Base-by-base conservation (phyloP, 2,329 filamentous ascomycete genomes). In the Fusarium anthophilum region DNA sequence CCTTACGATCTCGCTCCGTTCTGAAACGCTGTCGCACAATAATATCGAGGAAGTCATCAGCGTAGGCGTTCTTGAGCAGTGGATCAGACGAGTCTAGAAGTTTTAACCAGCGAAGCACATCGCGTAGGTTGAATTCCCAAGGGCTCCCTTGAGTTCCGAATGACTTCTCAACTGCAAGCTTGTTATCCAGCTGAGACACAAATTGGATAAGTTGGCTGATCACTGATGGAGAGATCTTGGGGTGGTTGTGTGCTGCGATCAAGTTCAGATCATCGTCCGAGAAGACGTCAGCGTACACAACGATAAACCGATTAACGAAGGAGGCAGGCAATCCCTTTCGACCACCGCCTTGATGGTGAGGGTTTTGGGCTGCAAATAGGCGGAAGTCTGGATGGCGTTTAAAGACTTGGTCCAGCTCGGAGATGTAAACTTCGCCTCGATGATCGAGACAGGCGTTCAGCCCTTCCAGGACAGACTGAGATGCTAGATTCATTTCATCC, bases 401-500 rank as follows among this genome's bases (percentile, higher is more conserved):
- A 83, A 99, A 99, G 6, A 94, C 95, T 79, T 97, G 95, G 78
- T 98, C 96, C 18, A 99, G 88, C 80, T 99, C 97, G 2, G 96
- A 94, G 67, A 99, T 91, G 80, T 98, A 99, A 0, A 98, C 94
- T 81, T 98, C 94, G 66, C 96, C 96, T 82, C 97, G 91, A 81
- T 99, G 97, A 82, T 99, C 96, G 37, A 99, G 88, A 84, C 96
- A 98, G 28, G 96, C 96, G 76, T 99, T 99, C 38, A 99, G 86
- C 72, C 96, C 97, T 84, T 99, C 96, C 3, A 99, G 89, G 5
- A 99, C 95, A 9, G 96, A 97, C 81, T 99, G 96, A 1, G 96
- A 98, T 3, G 97, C 96, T 72, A 99, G 85, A 78, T 99, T 99
- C 96, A 99, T 99, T 85, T 99, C 96, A 79, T 99, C 96, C 1